These are phyloP conservation scores for Rhododendron mucronatum DNA, from an alignment of 148 eudicot genomes.

Conservation along the genomic window DNA sequence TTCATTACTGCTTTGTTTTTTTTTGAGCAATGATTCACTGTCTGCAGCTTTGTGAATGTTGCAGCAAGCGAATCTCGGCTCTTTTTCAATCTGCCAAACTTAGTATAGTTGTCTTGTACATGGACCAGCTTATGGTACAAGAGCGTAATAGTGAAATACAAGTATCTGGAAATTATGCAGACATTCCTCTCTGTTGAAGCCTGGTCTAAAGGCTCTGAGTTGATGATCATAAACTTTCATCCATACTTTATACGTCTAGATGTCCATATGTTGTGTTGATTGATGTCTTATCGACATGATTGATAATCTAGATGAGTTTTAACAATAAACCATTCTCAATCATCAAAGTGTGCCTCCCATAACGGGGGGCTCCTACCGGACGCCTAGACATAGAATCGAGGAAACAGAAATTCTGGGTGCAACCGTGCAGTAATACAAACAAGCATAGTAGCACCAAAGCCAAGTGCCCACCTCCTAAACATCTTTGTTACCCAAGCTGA, in stretches of 20 bases:
- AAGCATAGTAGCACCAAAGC: background rate
- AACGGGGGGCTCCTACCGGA: background rate
- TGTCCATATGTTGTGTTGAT: background rate
- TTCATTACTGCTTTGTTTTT: background rate
- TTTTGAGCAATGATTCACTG: background rate
- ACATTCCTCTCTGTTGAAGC: background rate
- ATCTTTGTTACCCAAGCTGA: conserved; percentile 12
- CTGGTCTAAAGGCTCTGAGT: background rate
- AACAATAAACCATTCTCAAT: no score
- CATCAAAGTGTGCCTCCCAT: background rate
- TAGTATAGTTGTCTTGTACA: background rate
- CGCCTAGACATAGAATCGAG: background rate
- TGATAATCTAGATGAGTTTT: no score
- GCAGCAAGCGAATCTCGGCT: background rate
- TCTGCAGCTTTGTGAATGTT: background rate
- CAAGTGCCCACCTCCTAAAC: background rate
- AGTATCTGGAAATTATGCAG: background rate
- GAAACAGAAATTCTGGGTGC: background rate
- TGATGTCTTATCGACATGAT: background rate
- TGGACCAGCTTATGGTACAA: background rate
- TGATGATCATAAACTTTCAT: background rate
- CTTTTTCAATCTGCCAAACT: background rate
- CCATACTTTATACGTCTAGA: no score
- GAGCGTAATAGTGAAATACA: background rate
- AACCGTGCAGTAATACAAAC: background rate